Conservation (phyloP, 2,329 filamentous ascomycete genomes). For the Lecanicillium sp. region DNA sequence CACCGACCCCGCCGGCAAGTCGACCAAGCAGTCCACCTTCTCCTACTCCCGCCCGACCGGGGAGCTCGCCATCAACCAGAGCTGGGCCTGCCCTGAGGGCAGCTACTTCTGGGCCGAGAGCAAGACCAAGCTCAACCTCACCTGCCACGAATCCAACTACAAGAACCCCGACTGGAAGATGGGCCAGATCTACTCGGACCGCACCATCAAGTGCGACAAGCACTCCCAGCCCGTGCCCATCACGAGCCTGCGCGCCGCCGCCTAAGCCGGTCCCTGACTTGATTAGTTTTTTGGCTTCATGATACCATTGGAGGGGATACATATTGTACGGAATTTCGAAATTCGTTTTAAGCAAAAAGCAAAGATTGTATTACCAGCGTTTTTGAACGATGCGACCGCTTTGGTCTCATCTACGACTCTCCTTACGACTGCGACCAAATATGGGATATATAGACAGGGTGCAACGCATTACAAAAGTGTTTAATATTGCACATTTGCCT, state of each 20-base stretch:
- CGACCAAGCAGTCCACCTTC: conserved; percentile 31
- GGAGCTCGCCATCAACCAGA: conserved; percentile 40
- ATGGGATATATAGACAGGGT: not conserved
- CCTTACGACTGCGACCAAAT: conserved; percentile 12
- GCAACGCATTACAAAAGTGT: too few species aligned
- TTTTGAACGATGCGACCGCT: too few species aligned
- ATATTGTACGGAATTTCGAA: too few species aligned
- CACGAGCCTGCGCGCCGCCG: conserved; percentile 21
- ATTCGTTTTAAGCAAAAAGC: not conserved
- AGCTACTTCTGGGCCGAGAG: conserved; percentile 25
- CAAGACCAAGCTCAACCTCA: conserved; percentile 22
- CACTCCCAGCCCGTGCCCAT: conserved; percentile 23
- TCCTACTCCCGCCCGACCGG: conserved; percentile 33
- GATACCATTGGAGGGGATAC: not conserved
- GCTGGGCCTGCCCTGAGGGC: conserved; percentile 40
- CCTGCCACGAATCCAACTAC: conserved; percentile 23
- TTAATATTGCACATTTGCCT: too few species aligned
- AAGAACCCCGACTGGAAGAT: conserved; percentile 27
- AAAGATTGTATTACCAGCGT: too few species aligned
- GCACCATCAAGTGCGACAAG: conserved; percentile 24
- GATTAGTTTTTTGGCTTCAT: not conserved
- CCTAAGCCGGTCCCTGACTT: too few species aligned
- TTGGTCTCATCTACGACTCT: conserved; percentile 14
- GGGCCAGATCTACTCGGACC: conserved; percentile 27
- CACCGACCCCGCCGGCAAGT: conserved; percentile 24